Percentiles rank a stretch among this genome's conserved stretches.
phyloP scores from a whole-genome alignment of 202 grass and related monocot genomes.

The Panicum virgatum region DNA sequence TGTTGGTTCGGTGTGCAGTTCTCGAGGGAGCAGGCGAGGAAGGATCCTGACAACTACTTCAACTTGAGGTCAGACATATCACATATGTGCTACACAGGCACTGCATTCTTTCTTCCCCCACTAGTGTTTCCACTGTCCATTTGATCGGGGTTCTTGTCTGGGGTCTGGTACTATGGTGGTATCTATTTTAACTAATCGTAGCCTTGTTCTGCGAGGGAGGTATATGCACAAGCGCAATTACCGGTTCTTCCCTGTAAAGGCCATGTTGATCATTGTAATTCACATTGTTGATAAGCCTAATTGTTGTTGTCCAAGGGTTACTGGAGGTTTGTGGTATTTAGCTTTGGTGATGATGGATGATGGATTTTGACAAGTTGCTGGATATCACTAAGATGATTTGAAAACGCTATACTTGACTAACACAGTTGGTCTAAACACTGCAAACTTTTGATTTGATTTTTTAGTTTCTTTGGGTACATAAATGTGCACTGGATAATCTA shows the following conservation, averaged over 20 bases:
- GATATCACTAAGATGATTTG: not conserved
- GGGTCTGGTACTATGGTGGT: not conserved
- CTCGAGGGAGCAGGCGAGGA: conserved; percentile 90
- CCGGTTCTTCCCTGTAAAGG: not conserved
- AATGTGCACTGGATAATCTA: not conserved
- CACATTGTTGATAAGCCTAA: not conserved
- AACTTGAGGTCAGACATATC: conserved; percentile 81
- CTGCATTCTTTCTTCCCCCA: conserved; percentile 3
- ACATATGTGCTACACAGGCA: not conserved
- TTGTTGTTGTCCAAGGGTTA: not conserved
- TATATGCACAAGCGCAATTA: not conserved
- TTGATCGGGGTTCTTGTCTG: conserved; percentile 8
- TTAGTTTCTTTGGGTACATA: not conserved
- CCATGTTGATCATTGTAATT: not conserved
- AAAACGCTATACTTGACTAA: not conserved
- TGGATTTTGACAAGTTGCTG: not conserved
- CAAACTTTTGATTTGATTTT: not conserved
- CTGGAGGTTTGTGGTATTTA: not conserved
- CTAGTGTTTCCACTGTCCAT: not conserved
- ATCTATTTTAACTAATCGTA: not conserved
- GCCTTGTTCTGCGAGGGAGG: not conserved
- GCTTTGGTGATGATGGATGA: not conserved
- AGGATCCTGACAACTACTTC: conserved; percentile 85
- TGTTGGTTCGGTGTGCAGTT: conserved; percentile 53
- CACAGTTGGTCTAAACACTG: not conserved